Evolutionary conservation across 805 yeast genomes (phyloP), one percentile per base, ranked within the genome.

Genomic region (Saccharomycopsis malanga): DNA sequence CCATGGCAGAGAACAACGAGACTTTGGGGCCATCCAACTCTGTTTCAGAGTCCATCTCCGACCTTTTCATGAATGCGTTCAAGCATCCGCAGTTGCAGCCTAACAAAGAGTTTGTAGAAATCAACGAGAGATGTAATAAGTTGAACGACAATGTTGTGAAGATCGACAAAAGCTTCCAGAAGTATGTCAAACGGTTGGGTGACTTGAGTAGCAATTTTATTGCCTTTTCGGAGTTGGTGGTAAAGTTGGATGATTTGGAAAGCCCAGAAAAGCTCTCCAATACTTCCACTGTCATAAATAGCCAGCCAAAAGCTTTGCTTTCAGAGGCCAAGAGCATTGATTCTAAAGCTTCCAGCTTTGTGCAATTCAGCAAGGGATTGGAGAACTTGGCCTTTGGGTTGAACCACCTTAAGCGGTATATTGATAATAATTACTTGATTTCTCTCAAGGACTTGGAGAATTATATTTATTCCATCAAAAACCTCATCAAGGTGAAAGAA

Each of bases 21-120:
- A 74, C 76, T 37, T 75, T 77, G 52, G 43, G 43, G 9, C 46
- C 46, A 3, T 34, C 42, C 10, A 42, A 27, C 23, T 37, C 45
- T 12, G 54, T 51, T 4, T 21, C 45, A 6, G 98, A 93, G 43
- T 79, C 86, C 12, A 73, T 91, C n/a, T 81, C 95, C 0, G 98
- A 91, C 59, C 82, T 85, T 2, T 79, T 93, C 37, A 84, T 91
- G 83, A 91, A 91, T 60, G 95, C 95, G n/a, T 87, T 91, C 59
- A 83, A 91, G 47, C 69, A 74, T 41, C 65, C 70, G 43, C 86
- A 81, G 57, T 63, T 68, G 22, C 56, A 52, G 42, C 75, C 75
- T 55, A 78, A 76, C 52, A 78, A 83, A 39, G 96, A 87, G 58
- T 87, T 91, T 56, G 71, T 81, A 42, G 93, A 83, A 55, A 87